A percentile compares a stretch with the other conserved stretches of the same genome.
These are phyloP conservation scores for Scenedesmus sp. DNA, from an alignment of 163 green algal genomes.

Conservation along the genomic window DNA sequence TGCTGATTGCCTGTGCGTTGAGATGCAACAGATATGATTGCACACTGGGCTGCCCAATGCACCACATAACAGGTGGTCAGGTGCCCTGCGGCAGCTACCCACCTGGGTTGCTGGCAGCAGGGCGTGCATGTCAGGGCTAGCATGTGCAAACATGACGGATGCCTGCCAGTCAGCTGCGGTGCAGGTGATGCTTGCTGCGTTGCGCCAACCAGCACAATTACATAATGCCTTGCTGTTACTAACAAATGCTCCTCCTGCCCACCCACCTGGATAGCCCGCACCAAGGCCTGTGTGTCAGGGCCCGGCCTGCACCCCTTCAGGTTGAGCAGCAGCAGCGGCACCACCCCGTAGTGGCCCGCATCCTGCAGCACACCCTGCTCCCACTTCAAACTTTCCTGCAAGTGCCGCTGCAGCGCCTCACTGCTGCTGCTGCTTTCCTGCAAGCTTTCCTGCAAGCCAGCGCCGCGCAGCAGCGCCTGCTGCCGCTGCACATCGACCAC, in stretches of 20 bases:
- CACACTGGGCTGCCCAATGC: no score
- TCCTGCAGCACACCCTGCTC: constrained; percentile 57
- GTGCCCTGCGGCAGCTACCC: no score
- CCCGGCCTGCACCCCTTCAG: constrained; percentile 47
- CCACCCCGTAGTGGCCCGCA: constrained; percentile 58
- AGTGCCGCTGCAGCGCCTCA: neutral
- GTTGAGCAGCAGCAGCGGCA: constrained; percentile 74
- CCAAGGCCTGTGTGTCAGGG: neutral
- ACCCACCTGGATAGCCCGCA: constrained; percentile 6
- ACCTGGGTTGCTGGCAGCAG: neutral
- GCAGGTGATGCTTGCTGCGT: neutral
- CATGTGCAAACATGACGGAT: neutral
- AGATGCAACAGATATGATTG: no score
- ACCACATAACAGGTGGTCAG: no score
- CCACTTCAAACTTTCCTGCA: constrained; percentile 24
- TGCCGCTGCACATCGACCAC: constrained; percentile 64
- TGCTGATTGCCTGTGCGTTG: no score
- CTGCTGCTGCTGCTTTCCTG: neutral
- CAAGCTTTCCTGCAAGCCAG: constrained; percentile 14
- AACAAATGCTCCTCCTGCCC: neutral
- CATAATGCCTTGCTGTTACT: neutral
- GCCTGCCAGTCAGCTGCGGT: neutral
- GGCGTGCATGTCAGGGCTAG: neutral
- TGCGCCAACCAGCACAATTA: no score
- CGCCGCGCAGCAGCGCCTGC: constrained; percentile 2